Evolutionary conservation across 2,329 filamentous ascomycete genomes (phyloP), one percentile per base, ranked within the genome.

Genomic region (Microascus cirrosus): DNA sequence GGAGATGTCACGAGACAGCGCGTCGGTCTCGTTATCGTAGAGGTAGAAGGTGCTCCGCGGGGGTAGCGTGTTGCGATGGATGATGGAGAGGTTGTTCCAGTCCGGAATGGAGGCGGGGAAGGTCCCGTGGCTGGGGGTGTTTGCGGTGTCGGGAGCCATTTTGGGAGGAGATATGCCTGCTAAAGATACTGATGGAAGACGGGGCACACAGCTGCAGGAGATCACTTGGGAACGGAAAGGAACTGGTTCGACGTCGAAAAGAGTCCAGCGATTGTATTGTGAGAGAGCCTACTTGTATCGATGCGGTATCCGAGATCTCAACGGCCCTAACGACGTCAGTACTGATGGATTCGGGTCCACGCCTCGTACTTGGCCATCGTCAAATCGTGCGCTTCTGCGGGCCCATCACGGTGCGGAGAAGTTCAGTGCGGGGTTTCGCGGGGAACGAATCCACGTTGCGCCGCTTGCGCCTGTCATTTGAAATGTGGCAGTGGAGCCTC

Each of bases 21-120:
- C 81, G 64, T 79, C 75, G 1, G 70, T 64, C 59, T 78, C 75
- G 15, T 65, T 73, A 42, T 73, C 64, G 63, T 80, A 84, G 28
- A 80, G 69, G 65, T 78, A 77, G 64, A 84, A 85, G 62, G 80
- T 73, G 54, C 79, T 77, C 58, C 83, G 76, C 4, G 81, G 77
- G 10, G 78, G 71, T 6, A 86, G 71, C 1, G 79, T 82, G 62
- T 83, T 83, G 61, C 76, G 78, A 65, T 85, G 83, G 18, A 86
- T 72, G 34, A 86, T 72, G 3, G 74, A 65, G 59, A 84, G 73
- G 62, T 86, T 86, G 66, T 75, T 81, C 81, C 82, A 86, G 65
- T 86, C 82, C 0, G 81, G 81, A 5, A 68, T 54, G 10, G 63
- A 59, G 10, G 65, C 57, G 20, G 62, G 63, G 45, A 60, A 62